Evolutionary conservation across 2,329 filamentous ascomycete species (phyloP).

Genomic region (Lizonia empirigonia): DNA sequence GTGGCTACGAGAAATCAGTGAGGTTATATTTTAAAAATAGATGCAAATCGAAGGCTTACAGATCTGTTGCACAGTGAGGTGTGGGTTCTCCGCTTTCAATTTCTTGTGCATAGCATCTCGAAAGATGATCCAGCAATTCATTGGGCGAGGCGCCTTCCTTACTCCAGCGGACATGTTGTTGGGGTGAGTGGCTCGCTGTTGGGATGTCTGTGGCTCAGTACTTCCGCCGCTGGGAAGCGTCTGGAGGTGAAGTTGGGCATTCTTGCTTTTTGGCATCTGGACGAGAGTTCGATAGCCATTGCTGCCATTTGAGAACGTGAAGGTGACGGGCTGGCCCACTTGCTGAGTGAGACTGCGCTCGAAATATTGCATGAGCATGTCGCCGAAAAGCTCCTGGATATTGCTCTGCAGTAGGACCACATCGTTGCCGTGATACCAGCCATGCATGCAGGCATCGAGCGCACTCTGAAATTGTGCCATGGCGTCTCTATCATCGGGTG

Average conservation of each 20-base stretch:
- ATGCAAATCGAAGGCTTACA: conserved; percentile 23
- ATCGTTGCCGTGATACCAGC: conserved; percentile 10
- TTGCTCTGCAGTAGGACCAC: conserved; percentile 14
- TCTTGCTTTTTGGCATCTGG: conserved; percentile 15
- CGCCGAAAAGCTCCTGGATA: conserved; percentile 19
- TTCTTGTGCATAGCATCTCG: conserved; percentile 28
- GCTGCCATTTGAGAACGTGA: conserved; percentile 4
- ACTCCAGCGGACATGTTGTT: neutral
- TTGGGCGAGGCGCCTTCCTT: conserved; percentile 34
- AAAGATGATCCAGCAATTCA: conserved; percentile 38
- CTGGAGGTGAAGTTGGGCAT: neutral
- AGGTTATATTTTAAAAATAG: neutral
- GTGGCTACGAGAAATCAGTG: conserved; percentile 22
- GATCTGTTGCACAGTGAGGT: conserved; percentile 30
- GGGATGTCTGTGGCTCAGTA: neutral
- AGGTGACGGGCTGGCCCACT: conserved; percentile 10
- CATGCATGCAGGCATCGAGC: conserved; percentile 11
- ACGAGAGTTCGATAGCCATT: conserved; percentile 16
- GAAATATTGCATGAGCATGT: conserved; percentile 15
- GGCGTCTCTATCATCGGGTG: conserved; percentile 1
- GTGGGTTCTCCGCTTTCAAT: conserved; percentile 23
- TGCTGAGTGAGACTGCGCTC: conserved; percentile 5
- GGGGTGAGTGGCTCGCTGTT: neutral
- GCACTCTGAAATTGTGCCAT: conserved; percentile 14
- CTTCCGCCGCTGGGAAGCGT: neutral